Evolutionary conservation across 73 alveolate genomes (phyloP).

Genomic region (Tetrahymena borealis): DNA sequence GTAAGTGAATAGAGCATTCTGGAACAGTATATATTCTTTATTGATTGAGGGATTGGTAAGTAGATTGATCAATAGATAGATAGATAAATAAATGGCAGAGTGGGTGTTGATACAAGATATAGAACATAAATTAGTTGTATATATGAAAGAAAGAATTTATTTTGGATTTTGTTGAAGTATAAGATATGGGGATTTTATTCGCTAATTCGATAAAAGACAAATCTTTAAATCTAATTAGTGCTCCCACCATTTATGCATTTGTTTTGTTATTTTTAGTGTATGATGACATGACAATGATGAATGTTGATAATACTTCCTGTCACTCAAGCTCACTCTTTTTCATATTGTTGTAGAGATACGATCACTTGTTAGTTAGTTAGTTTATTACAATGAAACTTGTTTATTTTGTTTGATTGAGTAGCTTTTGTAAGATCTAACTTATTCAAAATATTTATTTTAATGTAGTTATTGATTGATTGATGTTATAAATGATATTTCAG

Average conservation of each 20-base stretch:
- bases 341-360: neutral
- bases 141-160: neutral
- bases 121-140: neutral
- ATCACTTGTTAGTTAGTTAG: neutral
- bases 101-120: neutral
- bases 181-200: neutral
- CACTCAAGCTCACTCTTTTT: slow-evolving; percentile 1
- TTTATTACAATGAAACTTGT: too few relatives aligned
- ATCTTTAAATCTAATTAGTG: too few relatives aligned
- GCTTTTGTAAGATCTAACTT: neutral
- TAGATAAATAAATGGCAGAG: neutral
- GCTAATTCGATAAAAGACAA: neutral
- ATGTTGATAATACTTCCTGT: neutral
- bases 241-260: too few relatives aligned
- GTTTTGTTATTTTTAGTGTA: too few relatives aligned
- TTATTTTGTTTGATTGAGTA: neutral
- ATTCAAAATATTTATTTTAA: neutral
- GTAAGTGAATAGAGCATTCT: neutral
- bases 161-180: neutral
- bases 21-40: too few relatives aligned
- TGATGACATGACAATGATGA: too few relatives aligned
- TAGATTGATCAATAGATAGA: neutral
- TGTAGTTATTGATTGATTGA: neutral
- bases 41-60: neutral
- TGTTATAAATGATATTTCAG: neutral